Percentiles rank a stretch among this genome's conserved stretches.
Evolutionary conservation across 2,329 filamentous ascomycete species (phyloP).

Genomic region (Verticillium nonalfalfae): DNA sequence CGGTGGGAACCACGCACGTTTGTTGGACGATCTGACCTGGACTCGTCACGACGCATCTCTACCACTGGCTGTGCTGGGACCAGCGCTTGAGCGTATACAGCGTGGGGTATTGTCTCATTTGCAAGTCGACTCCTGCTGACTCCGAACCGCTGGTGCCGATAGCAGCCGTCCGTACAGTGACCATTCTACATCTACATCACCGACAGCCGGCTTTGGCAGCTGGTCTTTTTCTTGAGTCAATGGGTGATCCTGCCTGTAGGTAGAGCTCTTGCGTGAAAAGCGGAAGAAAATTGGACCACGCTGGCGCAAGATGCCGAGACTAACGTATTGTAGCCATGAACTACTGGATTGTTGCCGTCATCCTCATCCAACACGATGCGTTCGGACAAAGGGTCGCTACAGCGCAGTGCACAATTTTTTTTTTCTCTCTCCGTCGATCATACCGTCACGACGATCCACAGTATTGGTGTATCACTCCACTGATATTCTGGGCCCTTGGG

Average conservation of each 20-base stretch:
- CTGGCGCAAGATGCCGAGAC: not conserved
- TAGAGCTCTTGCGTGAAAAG: not conserved
- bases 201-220: not conserved
- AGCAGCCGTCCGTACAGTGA: not conserved
- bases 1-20: not conserved
- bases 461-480: not conserved
- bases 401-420: not conserved
- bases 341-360: not conserved
- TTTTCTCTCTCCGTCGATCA: not conserved
- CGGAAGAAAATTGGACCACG: not conserved
- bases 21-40: not conserved
- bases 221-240: not conserved
- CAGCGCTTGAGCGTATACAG: not conserved
- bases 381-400: not conserved
- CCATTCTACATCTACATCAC: not conserved
- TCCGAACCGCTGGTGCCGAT: not conserved
- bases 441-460: not conserved
- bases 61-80: not conserved
- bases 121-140: not conserved
- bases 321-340: not conserved
- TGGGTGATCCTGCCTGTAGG: not conserved
- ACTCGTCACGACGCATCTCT: not conserved
- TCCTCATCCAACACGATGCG: not conserved
- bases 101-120: not conserved
- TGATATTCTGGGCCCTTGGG: not conserved